Conservation (phyloP, 169 alveolate genomes). For the Condylostoma magnum region DNA sequence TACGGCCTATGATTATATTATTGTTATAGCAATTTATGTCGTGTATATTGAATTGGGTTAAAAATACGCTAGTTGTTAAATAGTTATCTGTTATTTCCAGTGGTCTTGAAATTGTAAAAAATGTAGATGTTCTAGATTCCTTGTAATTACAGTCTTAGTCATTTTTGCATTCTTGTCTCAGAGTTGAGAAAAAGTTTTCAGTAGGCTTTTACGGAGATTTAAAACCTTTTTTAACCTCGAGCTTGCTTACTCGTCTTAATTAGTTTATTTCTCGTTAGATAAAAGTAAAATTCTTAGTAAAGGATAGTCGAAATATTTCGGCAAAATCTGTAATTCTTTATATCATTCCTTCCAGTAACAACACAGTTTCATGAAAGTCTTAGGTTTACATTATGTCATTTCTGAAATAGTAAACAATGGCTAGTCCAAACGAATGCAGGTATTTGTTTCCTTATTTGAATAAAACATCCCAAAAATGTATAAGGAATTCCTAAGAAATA, state of each 20-base stretch:
- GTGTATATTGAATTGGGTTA: neutral
- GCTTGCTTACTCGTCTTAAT: too few relatives aligned
- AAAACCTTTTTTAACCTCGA: too few relatives aligned
- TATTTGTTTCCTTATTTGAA: conserved; percentile 9
- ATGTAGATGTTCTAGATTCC: neutral
- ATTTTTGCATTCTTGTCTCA: neutral
- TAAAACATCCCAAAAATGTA: conserved; percentile 19
- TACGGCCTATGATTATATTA: neutral
- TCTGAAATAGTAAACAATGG: neutral
- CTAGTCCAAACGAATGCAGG: neutral
- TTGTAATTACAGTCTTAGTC: conserved; percentile 26
- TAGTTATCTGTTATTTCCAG: neutral
- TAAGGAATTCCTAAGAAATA: neutral
- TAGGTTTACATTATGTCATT: neutral
- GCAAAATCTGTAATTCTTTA: neutral
- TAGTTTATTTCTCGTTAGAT: too few relatives aligned
- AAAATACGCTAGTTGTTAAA: neutral
- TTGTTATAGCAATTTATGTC: neutral
- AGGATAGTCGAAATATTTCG: too few relatives aligned
- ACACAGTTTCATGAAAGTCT: neutral
- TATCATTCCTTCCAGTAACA: neutral
- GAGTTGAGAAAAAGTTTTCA: too few relatives aligned
- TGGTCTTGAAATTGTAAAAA: neutral
- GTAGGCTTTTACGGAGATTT: too few relatives aligned
- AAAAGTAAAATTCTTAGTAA: too few relatives aligned